Base-by-base conservation (phyloP, 805 yeast genomes). In the Candida methanosorbosa region DNA sequence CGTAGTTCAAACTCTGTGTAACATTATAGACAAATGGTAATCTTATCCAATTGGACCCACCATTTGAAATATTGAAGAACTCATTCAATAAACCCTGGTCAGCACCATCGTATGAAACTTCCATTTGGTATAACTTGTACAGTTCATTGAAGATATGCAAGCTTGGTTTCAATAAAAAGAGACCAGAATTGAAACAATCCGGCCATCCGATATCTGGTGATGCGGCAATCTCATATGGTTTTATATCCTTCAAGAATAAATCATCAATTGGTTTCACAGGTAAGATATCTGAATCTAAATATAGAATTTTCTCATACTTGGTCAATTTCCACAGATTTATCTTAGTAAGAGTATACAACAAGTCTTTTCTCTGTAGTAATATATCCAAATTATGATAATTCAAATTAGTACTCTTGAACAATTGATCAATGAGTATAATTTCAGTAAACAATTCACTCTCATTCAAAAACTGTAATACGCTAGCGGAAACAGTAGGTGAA, bases 121-220 rank as follows among this genome's bases (percentile, higher is more conserved):
- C 45, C 4, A 49, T 42, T 2, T 35, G 22, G 31, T 60, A 52
- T 22, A 56, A 55, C 2, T 42, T 32, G 19, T 53, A 39, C 32
- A 86, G 63, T 22, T 61, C 57, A 4, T 53, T 40, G 44, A 62
- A 78, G 16, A 64, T 67, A 0, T 44, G 39, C 2, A 41, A 27
- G 43, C 64, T 61, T 4, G 94, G 94, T 24, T 65, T 63, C 19
- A 77, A 52, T 4, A 77, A 62, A 48, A 85, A 64, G 16, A 85
- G 73, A 4, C 95, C 95, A 22, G 87, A 73, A 56, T 86, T 85
- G 63, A 86, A 86, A 47, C 81, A 68, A 59, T 86, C 95, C 0
- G 95, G 95, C 83, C 94, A 86, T 12, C 95, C 94, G n/a, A 75
- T 65, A 58, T 86, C 95, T 0, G 94, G 82, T 13, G 79, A 63